Base-by-base conservation (phyloP, 768 basidiomycete genomes). In the Rhodotorula diobovata region DNA sequence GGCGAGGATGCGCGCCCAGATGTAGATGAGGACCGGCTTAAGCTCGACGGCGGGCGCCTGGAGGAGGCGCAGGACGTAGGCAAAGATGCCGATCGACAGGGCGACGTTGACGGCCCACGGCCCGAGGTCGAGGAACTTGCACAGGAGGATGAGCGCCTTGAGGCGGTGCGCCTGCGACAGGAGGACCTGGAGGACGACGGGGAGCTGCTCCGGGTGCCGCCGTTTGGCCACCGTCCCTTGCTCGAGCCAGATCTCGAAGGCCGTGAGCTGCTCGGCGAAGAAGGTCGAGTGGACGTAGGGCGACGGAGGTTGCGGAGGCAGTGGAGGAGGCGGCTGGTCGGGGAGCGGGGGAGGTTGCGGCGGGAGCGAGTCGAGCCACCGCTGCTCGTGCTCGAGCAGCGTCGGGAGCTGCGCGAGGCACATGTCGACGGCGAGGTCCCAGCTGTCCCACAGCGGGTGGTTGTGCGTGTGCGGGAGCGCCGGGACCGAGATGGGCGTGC, bases 21-120 rank as follows among this genome's bases (percentile, higher is more conserved):
- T 98, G 83, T 97, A 99, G 73, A 98, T 97, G 32, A 99, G 84
- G 16, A 98, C 95, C 1, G 96, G 96, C 37, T 93, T 89, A n/a
- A 98, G 85, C 77, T 98, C 95, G 74, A 89, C 88, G 2, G 93
- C 91, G 1, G 93, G 92, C 0, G 95, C 93, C 81, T 96, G 93
- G 14, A 99, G 85, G 11, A 99, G 86, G 78, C 96, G 94, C 67
- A 92, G 91, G 61, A 98, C 97, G 79, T 98, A 99, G 8, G 96
- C 95, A 83, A 97, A 98, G 78, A 98, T 97, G 21, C 96, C 96
- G 77, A 99, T 97, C 12, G 90, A 89, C 46, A 99, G 84, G 21
- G 95, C 93, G 23, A 97, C 87, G 76, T 96, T 90, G 59, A 98
- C 96, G 0, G 96, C 96, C 95, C 96, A 98, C 21, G 96, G 94